Conservation (phyloP, 257 asterid species). For the Handroanthus guayacan region DNA sequence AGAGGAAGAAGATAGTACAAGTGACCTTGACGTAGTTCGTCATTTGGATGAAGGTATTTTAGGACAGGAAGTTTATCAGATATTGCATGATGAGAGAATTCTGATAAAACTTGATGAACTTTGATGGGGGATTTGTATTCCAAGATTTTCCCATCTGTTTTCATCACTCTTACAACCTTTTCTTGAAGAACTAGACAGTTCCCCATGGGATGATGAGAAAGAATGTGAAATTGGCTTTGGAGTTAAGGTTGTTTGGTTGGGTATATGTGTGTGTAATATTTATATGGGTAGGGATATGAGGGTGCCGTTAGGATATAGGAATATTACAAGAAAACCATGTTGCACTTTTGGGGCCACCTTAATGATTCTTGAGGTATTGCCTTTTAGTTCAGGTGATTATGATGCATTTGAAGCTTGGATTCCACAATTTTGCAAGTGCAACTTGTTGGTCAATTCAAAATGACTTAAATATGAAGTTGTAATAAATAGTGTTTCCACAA, state of each 20-base stretch:
- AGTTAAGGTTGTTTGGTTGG: constrained; percentile 29
- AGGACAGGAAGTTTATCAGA: constrained; percentile 45
- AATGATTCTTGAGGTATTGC: constrained; percentile 4
- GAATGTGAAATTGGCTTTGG: constrained; percentile 7
- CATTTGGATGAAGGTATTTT: constrained; percentile 51
- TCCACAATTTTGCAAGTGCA: too few species aligned
- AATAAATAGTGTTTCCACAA: too few species aligned
- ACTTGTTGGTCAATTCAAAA: too few species aligned
- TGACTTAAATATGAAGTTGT: too few species aligned
- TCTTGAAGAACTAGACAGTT: constrained; percentile 65
- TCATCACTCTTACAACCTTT: constrained; percentile 49
- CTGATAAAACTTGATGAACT: constrained; percentile 53
- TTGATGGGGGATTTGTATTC: constrained; percentile 59
- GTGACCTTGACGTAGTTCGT: constrained; percentile 49
- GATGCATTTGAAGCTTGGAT: too few species aligned
- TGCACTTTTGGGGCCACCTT: constrained; percentile 48
- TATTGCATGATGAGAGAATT: constrained; percentile 51
- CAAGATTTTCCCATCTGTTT: constrained; percentile 57
- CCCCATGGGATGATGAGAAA: constrained; percentile 50
- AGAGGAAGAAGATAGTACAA: constrained; percentile 52
- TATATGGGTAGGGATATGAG: constrained; percentile 43
- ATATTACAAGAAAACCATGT: constrained; percentile 42
- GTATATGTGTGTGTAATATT: constrained; percentile 36
- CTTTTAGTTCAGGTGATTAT: too few species aligned
- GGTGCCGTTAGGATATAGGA: constrained; percentile 37